Conservation (phyloP, 1,284 basidiomycete genomes). For the Cryptococcus neoformans region DNA sequence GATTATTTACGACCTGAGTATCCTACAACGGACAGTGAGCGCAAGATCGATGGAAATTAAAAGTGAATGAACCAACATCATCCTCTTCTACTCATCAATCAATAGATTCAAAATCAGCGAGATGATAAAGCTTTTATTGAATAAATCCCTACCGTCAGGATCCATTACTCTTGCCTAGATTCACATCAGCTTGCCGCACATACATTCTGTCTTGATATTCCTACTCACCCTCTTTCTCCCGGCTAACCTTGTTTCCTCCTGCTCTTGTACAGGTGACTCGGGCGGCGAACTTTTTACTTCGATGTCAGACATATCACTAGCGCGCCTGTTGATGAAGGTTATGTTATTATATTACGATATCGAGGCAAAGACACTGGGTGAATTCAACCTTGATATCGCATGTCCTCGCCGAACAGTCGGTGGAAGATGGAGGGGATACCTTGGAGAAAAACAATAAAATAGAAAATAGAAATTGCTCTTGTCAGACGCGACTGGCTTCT, state of each 20-base stretch:
- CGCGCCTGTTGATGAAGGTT: background rate
- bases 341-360: too few species aligned
- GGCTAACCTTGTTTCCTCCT: slow-evolving; percentile 14
- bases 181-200: slow-evolving; percentile 4
- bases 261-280: slow-evolving; percentile 9
- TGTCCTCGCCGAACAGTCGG: too few species aligned
- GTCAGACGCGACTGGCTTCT: too few species aligned
- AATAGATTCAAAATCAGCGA: background rate
- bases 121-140: background rate
- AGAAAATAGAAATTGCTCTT: too few species aligned
- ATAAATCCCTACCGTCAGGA: slow-evolving; percentile 27
- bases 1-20: slow-evolving; percentile 22
- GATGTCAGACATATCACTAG: slow-evolving; percentile 27
- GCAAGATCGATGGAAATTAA: too few species aligned
- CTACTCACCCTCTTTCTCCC: slow-evolving; percentile 40
- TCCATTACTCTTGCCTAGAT: slow-evolving; percentile 33
- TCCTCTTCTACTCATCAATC: slow-evolving; percentile 22
- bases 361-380: too few species aligned
- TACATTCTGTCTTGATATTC: too few species aligned
- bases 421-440: too few species aligned
- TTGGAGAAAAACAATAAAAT: too few species aligned
- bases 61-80: slow-evolving; percentile 4
- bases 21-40: background rate
- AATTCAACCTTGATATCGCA: too few species aligned
- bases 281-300: slow-evolving; percentile 27